phyloP scores from a whole-genome alignment of 192 early-diverging fungal genomes.

The Podila epigama region DNA sequence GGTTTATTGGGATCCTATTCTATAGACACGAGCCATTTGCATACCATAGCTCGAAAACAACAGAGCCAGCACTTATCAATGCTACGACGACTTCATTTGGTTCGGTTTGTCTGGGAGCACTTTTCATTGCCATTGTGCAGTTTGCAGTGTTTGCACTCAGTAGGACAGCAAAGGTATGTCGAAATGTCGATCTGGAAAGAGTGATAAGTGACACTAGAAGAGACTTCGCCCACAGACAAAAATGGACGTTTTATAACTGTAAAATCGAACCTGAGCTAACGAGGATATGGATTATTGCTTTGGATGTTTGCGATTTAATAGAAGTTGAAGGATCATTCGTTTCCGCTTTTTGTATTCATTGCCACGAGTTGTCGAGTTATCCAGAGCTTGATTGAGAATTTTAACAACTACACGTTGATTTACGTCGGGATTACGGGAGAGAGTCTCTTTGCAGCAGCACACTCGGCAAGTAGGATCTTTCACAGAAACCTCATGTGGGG shows the following conservation, averaged over 20 bases:
- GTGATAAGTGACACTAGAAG: no score
- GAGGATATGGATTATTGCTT: background rate
- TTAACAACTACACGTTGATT: conserved; percentile 75
- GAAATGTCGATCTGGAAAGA: background rate
- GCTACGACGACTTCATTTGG: conserved; percentile 71
- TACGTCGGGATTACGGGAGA: conserved; percentile 75
- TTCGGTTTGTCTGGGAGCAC: conserved; percentile 65
- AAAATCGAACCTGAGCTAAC: background rate
- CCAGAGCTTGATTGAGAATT: conserved; percentile 54
- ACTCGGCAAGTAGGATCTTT: conserved; percentile 72
- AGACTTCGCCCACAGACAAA: no score
- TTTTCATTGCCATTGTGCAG: conserved; percentile 68
- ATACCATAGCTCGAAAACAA: conserved; percentile 47
- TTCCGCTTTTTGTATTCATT: conserved; percentile 52
- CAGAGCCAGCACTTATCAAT: conserved; percentile 52
- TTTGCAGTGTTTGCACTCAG: conserved; percentile 53
- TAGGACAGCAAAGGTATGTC: conserved; percentile 59
- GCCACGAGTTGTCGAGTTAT: conserved; percentile 37
- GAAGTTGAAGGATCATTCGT: conserved; percentile 36
- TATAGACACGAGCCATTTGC: conserved; percentile 45
- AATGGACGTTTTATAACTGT: background rate
- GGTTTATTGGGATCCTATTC: background rate
- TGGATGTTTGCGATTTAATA: conserved; percentile 8
- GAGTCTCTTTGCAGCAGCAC: conserved; percentile 63
- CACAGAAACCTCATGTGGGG: conserved; percentile 77